phyloP scores from a whole-genome alignment of 73 alveolate genomes.

The Paramecium caudatum region DNA sequence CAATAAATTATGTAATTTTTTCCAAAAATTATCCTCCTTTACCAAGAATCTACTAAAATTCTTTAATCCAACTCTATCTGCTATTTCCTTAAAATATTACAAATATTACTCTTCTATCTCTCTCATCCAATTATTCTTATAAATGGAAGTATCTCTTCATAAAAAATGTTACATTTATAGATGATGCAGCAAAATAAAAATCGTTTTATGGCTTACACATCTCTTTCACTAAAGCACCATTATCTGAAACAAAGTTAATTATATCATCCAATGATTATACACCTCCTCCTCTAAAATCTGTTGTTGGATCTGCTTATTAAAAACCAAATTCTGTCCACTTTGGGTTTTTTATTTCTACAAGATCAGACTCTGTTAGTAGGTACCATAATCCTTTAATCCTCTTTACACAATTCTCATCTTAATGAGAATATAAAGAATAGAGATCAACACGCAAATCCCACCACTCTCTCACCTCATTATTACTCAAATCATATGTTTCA shows the following conservation, averaged over 20 bases:
- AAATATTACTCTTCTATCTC: slow-evolving; percentile 56
- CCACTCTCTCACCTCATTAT: slow-evolving; percentile 40
- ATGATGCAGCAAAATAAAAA: slow-evolving; percentile 75
- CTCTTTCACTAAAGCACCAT: slow-evolving; percentile 76
- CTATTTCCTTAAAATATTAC: background rate
- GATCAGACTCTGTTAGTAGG: slow-evolving; percentile 65
- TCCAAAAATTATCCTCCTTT: slow-evolving; percentile 51
- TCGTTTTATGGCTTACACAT: slow-evolving; percentile 76
- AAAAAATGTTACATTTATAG: slow-evolving; percentile 71
- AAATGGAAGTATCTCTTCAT: slow-evolving; percentile 72
- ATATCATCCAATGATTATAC: slow-evolving; percentile 81
- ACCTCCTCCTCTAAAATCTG: slow-evolving; percentile 91
- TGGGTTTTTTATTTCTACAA: slow-evolving; percentile 49
- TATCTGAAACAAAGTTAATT: slow-evolving; percentile 79
- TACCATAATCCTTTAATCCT: slow-evolving; percentile 50
- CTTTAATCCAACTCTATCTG: slow-evolving; percentile 53
- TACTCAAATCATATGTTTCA: slow-evolving; percentile 31
- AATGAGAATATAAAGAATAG: slow-evolving; percentile 1
- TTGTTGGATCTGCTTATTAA: slow-evolving; percentile 82
- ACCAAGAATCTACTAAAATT: slow-evolving; percentile 10
- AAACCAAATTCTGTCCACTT: slow-evolving; percentile 88
- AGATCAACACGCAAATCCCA: slow-evolving; percentile 55
- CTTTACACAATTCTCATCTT: slow-evolving; percentile 49
- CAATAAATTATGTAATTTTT: slow-evolving; percentile 11
- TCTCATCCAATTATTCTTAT: slow-evolving; percentile 32